Conservation (phyloP, 192 early-diverging fungal genomes). For the Pilobolus umbonatus region DNA sequence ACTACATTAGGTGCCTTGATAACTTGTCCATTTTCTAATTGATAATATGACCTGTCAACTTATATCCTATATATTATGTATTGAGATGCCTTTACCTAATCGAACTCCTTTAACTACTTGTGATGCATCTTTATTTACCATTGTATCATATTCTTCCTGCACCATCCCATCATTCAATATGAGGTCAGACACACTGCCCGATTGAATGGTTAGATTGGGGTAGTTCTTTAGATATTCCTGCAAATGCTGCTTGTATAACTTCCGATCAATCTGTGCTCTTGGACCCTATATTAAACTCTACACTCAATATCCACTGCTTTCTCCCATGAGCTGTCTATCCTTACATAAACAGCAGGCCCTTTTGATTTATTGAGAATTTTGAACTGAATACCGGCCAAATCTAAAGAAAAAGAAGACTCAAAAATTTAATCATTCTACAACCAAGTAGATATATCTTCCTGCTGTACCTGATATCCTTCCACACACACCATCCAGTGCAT, state of each 20-base stretch:
- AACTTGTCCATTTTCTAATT: slow-evolving; percentile 54
- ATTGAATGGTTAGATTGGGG: slow-evolving; percentile 61
- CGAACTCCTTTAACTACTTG: slow-evolving; percentile 21
- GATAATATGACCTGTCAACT: neutral
- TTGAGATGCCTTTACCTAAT: slow-evolving; percentile 4
- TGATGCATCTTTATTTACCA: slow-evolving; percentile 11
- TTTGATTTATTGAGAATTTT: slow-evolving; percentile 75
- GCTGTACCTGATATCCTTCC: slow-evolving; percentile 59
- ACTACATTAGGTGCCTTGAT: slow-evolving; percentile 67
- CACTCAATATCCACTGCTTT: neutral
- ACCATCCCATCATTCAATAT: slow-evolving; percentile 43
- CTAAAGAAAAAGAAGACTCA: slow-evolving; percentile 24
- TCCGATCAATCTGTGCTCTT: slow-evolving; percentile 77
- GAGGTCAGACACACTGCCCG: slow-evolving; percentile 71
- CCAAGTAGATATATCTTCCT: no score
- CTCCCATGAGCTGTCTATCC: neutral
- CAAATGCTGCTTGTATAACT: slow-evolving; percentile 73
- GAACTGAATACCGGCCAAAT: slow-evolving; percentile 78
- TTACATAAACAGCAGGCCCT: slow-evolving; percentile 75
- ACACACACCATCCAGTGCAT: slow-evolving; percentile 82
- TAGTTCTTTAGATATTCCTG: slow-evolving; percentile 56
- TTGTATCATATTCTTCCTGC: slow-evolving; percentile 34
- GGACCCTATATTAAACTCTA: slow-evolving; percentile 45
- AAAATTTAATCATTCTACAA: no score
- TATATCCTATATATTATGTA: neutral